Conservation (phyloP, 2,329 filamentous ascomycete genomes). For the Pezicula rhizophila region DNA sequence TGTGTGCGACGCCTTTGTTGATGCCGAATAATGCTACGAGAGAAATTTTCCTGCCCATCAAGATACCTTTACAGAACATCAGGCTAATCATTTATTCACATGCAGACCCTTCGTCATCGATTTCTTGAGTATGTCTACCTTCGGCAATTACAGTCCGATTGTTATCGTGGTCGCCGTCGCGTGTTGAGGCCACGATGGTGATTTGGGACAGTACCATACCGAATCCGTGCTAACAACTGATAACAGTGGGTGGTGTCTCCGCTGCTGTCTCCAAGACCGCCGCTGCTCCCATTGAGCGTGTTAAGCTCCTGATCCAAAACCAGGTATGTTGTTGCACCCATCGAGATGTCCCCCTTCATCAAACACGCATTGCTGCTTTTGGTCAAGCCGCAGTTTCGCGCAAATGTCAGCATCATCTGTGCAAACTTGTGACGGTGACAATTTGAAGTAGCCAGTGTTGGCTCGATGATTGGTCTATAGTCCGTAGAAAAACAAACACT, state of each 20-base stretch:
- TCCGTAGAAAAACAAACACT: slow-evolving; percentile 8
- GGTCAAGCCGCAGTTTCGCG: slow-evolving; percentile 9
- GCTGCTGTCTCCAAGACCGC: slow-evolving; percentile 99
- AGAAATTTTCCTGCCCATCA: slow-evolving; percentile 11
- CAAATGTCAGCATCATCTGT: background rate
- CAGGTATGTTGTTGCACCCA: slow-evolving; percentile 62
- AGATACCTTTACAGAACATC: slow-evolving; percentile 5
- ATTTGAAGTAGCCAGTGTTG: background rate
- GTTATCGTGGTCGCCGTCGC: slow-evolving; percentile 9
- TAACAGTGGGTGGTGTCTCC: slow-evolving; percentile 96
- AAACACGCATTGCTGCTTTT: slow-evolving; percentile 11
- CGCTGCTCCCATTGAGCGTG: slow-evolving; percentile 99
- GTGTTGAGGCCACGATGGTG: slow-evolving; percentile 5
- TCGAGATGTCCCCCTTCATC: slow-evolving; percentile 60
- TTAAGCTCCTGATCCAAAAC: slow-evolving; percentile 99
- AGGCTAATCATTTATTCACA: slow-evolving; percentile 17
- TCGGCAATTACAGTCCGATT: slow-evolving; percentile 4
- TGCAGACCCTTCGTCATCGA: slow-evolving; percentile 86
- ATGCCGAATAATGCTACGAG: slow-evolving; percentile 16
- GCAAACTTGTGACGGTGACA: background rate
- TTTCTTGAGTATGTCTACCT: slow-evolving; percentile 85
- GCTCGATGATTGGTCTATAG: no score
- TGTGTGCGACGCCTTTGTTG: slow-evolving; percentile 9
- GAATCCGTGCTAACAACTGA: slow-evolving; percentile 24
- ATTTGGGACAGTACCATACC: slow-evolving; percentile 2